Evolutionary conservation across 73 alveolate genomes (phyloP).

Genomic region (Blepharisma japonicum): DNA sequence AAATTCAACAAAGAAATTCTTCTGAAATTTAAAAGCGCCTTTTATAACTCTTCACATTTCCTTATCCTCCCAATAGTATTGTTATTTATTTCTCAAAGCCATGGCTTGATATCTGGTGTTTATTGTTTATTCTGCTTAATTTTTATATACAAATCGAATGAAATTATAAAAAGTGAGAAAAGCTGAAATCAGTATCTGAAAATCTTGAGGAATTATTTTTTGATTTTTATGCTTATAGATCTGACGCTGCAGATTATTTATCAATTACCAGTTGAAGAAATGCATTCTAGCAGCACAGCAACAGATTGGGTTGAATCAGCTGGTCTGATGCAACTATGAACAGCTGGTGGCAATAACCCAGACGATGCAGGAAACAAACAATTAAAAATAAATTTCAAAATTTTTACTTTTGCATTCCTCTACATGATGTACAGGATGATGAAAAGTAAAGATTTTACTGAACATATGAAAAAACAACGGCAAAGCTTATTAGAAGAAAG

Average conservation of each 20-base stretch:
- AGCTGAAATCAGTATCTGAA: not conserved
- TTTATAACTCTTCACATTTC: conserved; percentile 3
- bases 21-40: not conserved
- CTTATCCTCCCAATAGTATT: not conserved
- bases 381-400: not conserved
- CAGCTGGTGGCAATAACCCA: conserved; percentile 11
- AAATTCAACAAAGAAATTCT: not conserved
- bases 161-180: not conserved
- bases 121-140: conserved; percentile 12
- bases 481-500: not conserved
- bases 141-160: conserved; percentile 14
- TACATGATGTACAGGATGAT: conserved; percentile 29
- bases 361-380: not conserved
- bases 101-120: conserved; percentile 22
- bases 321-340: not conserved
- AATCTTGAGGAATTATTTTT: conserved; percentile 15
- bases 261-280: not conserved
- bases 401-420: conserved; percentile 10
- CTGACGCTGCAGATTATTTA: not conserved
- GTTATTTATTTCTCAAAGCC: not conserved
- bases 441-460: not conserved
- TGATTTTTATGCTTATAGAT: conserved; percentile 5
- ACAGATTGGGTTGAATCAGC: not conserved
- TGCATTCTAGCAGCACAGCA: not conserved
- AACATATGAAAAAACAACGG: not conserved